A percentile compares a stretch with the other conserved stretches of the same genome.
phyloP scores from a whole-genome alignment of 1,139 yeast genomes.

The Suhomyces maxii region DNA sequence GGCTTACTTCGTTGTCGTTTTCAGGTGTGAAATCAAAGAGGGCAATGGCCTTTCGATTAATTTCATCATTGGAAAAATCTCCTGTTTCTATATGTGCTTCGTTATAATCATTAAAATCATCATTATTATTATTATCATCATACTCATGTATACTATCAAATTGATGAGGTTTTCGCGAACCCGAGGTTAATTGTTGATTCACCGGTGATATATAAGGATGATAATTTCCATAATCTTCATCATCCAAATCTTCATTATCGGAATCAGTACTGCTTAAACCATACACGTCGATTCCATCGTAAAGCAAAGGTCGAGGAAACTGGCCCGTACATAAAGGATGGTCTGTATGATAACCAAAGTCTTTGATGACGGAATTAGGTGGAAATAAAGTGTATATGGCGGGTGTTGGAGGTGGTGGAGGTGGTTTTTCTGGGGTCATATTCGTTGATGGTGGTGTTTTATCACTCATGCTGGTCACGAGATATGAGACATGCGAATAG shows the following conservation, averaged over 20 bases:
- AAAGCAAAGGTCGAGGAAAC: slow-evolving; percentile 18
- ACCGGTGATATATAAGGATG: slow-evolving; percentile 15
- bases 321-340: slow-evolving; percentile 69
- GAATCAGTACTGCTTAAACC: slow-evolving; percentile 19
- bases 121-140: slow-evolving; percentile 9
- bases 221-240: slow-evolving; percentile 8
- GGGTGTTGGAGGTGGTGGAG: slow-evolving; percentile 5
- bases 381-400: slow-evolving; percentile 16
- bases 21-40: slow-evolving; percentile 89
- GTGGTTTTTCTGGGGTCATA: slow-evolving; percentile 2
- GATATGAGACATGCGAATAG: background rate
- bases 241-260: slow-evolving; percentile 16
- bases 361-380: slow-evolving; percentile 54
- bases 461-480: background rate
- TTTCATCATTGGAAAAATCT: slow-evolving; percentile 31
- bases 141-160: slow-evolving; percentile 8
- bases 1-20: slow-evolving; percentile 84
- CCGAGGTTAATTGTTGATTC: slow-evolving; percentile 6
- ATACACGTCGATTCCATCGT: slow-evolving; percentile 16
- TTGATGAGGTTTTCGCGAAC: background rate
- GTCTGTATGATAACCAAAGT: slow-evolving; percentile 70
- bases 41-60: slow-evolving; percentile 69
- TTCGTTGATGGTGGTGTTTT: background rate
- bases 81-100: slow-evolving; percentile 4
- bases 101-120: slow-evolving; percentile 2